Evolutionary conservation across 371 early-diverging fungal genomes (phyloP).

Genomic region (Zychaea mexicana): DNA sequence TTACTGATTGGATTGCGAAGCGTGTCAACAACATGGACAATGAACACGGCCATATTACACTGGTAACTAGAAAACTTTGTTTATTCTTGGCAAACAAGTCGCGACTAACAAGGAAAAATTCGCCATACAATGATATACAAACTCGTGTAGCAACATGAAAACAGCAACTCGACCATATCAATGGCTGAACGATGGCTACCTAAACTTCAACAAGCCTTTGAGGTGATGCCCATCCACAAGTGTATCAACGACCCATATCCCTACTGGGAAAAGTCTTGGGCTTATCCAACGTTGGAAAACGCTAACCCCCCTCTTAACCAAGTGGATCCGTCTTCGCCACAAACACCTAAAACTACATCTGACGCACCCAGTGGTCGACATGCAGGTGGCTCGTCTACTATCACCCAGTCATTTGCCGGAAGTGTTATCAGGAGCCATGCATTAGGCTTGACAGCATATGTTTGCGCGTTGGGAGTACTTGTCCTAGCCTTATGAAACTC

Average conservation of each 20-base stretch:
- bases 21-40: constrained; percentile 25
- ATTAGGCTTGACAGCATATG: neutral
- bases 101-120: neutral
- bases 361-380: neutral
- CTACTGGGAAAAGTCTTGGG: constrained; percentile 45
- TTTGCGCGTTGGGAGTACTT: neutral
- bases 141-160: constrained; percentile 44
- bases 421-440: neutral
- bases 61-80: constrained; percentile 17
- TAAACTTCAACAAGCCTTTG: constrained; percentile 36
- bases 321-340: neutral
- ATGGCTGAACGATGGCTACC: constrained; percentile 53
- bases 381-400: neutral
- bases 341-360: neutral
- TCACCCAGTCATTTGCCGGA: neutral
- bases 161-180: constrained; percentile 42
- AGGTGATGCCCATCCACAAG: constrained; percentile 51
- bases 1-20: constrained; percentile 40
- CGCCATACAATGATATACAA: no score
- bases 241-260: constrained; percentile 55
- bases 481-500: neutral
- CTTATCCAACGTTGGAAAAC: constrained; percentile 35
- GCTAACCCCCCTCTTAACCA: constrained; percentile 10
- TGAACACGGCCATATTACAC: constrained; percentile 44
- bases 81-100: constrained; percentile 12